Evolutionary conservation across 1,139 yeast species (phyloP).

Genomic region (Blastobotrys serpentis): DNA sequence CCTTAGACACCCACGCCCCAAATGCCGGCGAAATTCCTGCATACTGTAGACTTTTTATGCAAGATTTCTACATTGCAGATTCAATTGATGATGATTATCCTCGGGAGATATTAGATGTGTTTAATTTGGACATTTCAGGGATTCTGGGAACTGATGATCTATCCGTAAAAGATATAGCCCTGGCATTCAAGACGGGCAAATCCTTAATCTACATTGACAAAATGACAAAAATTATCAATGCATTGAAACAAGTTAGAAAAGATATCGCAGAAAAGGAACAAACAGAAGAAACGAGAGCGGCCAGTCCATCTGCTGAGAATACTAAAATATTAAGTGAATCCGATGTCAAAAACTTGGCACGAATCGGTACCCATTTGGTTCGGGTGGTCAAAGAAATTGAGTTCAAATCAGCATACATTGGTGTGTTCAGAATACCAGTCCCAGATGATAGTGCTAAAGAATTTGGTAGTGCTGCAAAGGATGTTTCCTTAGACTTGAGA

Average conservation of each 20-base stretch:
- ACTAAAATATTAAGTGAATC: constrained; percentile 15
- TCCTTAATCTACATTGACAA: constrained; percentile 28
- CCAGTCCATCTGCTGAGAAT: background rate
- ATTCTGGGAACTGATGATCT: constrained; percentile 35
- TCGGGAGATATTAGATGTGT: constrained; percentile 35
- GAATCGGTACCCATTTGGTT: constrained; percentile 34
- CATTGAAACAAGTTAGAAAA: constrained; percentile 19
- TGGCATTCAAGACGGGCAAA: constrained; percentile 35
- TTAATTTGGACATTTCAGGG: constrained; percentile 36
- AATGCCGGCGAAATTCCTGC: constrained; percentile 35
- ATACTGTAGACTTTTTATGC: constrained; percentile 27
- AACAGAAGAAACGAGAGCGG: background rate
- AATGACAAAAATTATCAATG: constrained; percentile 20
- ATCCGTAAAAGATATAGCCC: constrained; percentile 36
- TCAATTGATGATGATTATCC: constrained; percentile 32
- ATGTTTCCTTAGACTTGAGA: constrained; percentile 39
- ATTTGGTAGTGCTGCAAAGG: constrained; percentile 38
- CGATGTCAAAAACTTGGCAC: constrained; percentile 29
- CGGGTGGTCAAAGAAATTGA: constrained; percentile 40
- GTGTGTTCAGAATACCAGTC: constrained; percentile 27
- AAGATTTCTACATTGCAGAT: constrained; percentile 34
- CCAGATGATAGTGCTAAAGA: constrained; percentile 7
- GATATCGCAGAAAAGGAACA: constrained; percentile 11
- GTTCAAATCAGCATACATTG: constrained; percentile 34
- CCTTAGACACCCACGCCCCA: constrained; percentile 35